Evolutionary conservation across 192 early-diverging fungal genomes (phyloP).

Genomic region (Podila epigama): DNA sequence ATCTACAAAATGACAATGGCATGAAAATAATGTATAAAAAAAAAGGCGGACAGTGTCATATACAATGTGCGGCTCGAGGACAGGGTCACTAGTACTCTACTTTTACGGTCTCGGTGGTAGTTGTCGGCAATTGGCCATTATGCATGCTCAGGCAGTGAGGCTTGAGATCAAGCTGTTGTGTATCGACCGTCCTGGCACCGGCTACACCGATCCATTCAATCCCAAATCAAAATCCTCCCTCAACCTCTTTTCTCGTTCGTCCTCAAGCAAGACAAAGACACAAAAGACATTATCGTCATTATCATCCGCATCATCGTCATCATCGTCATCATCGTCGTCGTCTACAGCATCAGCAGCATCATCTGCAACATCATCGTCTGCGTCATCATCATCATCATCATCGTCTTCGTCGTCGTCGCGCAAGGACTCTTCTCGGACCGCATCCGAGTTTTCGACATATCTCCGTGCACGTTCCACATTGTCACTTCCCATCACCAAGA

Average conservation of each 20-base stretch:
- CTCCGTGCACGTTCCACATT: not conserved
- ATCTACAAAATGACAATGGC: too few relatives aligned
- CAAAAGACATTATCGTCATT: not conserved
- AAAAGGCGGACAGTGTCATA: constrained; percentile 31
- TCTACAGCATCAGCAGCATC: not conserved
- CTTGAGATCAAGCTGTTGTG: constrained; percentile 31
- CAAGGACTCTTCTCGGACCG: not conserved
- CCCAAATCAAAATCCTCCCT: not conserved
- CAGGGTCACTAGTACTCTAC: constrained; percentile 20
- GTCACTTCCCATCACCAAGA: not conserved
- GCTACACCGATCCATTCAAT: constrained; percentile 32
- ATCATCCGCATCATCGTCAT: not conserved
- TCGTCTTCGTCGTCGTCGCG: not conserved
- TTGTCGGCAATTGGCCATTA: constrained; percentile 30
- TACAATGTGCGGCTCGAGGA: constrained; percentile 32
- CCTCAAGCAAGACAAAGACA: not conserved
- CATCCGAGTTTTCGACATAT: not conserved
- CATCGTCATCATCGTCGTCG: not conserved
- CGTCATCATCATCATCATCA: not conserved
- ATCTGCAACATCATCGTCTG: not conserved
- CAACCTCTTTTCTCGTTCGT: constrained; percentile 1
- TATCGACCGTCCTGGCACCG: constrained; percentile 38
- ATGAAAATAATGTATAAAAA: too few relatives aligned
- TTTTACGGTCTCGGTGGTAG: constrained; percentile 44
- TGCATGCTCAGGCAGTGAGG: constrained; percentile 40